Evolutionary conservation across 805 yeast genomes (phyloP).

Genomic region (Candida tallmaniae): DNA sequence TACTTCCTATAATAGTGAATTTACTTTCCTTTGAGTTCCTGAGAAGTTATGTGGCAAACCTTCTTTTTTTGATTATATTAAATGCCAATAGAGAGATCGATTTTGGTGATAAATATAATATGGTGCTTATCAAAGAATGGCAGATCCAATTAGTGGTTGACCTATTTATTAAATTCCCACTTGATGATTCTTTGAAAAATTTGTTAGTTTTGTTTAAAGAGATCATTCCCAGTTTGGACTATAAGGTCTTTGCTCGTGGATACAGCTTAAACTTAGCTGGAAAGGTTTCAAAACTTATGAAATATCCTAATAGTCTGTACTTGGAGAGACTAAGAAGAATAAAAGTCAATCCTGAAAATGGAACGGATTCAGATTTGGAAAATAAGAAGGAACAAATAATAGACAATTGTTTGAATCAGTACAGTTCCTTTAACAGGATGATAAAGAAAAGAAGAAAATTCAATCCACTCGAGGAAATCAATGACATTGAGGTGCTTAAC

Average conservation of each 20-base stretch:
- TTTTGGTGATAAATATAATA: conserved; percentile 10
- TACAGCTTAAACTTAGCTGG: conserved; percentile 15
- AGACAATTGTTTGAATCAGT: conserved; percentile 12
- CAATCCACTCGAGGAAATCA: conserved; percentile 4
- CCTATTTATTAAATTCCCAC: conserved; percentile 25
- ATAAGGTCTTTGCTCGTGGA: conserved; percentile 4
- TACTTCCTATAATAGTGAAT: conserved; percentile 17
- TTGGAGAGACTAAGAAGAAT: conserved; percentile 8
- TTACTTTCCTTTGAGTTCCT: conserved; percentile 20
- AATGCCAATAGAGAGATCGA: conserved; percentile 11
- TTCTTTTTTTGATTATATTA: conserved; percentile 16
- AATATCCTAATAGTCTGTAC: conserved; percentile 18
- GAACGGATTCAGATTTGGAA: not conserved
- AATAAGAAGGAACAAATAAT: not conserved
- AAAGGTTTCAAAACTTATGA: conserved; percentile 1
- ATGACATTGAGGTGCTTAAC: conserved; percentile 13
- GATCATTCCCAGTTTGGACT: conserved; percentile 17
- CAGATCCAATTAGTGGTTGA: conserved; percentile 26
- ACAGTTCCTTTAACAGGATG: conserved; percentile 12
- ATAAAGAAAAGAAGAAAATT: conserved; percentile 12
- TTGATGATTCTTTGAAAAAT: conserved; percentile 22
- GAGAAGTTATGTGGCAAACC: conserved; percentile 18
- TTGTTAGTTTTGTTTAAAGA: conserved; percentile 19
- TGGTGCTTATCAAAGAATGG: conserved; percentile 20
- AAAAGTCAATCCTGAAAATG: not conserved